Evolutionary conservation across 1,284 basidiomycete genomes (phyloP).

Genomic region (Gomphus bonarii): DNA sequence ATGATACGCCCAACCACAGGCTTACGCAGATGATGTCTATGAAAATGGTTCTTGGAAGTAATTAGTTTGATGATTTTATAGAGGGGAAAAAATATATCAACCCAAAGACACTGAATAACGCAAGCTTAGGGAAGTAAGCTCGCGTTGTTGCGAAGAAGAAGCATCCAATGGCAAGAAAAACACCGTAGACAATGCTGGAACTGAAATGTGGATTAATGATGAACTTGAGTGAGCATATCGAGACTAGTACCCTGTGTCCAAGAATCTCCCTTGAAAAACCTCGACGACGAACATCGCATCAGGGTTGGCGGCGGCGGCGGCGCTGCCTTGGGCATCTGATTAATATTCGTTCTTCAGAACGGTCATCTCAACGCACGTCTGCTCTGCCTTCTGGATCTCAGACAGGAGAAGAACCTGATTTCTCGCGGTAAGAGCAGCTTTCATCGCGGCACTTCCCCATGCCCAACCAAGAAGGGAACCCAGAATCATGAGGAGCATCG

Average conservation of each 20-base stretch:
- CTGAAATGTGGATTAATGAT: slow-evolving; percentile 20
- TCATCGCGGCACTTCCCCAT: slow-evolving; percentile 64
- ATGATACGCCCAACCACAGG: slow-evolving; percentile 1
- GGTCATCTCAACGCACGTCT: slow-evolving; percentile 25
- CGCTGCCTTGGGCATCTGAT: neutral
- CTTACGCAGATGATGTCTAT: slow-evolving; percentile 53
- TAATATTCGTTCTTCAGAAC: neutral
- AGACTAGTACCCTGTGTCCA: slow-evolving; percentile 44
- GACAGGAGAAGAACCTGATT: slow-evolving; percentile 37
- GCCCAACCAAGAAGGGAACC: slow-evolving; percentile 71
- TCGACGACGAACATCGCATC: slow-evolving; percentile 36
- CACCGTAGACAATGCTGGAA: slow-evolving; percentile 51
- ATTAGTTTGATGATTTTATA: neutral
- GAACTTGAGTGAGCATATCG: neutral
- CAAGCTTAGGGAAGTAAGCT: slow-evolving; percentile 51
- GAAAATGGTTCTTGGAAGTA: slow-evolving; percentile 31
- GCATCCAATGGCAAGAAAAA: slow-evolving; percentile 58
- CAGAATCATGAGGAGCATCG: slow-evolving; percentile 35
- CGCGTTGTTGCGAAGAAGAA: slow-evolving; percentile 52
- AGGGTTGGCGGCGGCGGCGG: slow-evolving; percentile 26
- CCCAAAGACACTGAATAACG: slow-evolving; percentile 46
- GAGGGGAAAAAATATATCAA: slow-evolving; percentile 15
- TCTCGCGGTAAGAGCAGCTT: slow-evolving; percentile 47
- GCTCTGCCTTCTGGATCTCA: slow-evolving; percentile 35
- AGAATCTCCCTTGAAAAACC: slow-evolving; percentile 56